Evolutionary conservation across 164 flowering plant species (phyloP).

Genomic region (Cinnamomum chago): DNA sequence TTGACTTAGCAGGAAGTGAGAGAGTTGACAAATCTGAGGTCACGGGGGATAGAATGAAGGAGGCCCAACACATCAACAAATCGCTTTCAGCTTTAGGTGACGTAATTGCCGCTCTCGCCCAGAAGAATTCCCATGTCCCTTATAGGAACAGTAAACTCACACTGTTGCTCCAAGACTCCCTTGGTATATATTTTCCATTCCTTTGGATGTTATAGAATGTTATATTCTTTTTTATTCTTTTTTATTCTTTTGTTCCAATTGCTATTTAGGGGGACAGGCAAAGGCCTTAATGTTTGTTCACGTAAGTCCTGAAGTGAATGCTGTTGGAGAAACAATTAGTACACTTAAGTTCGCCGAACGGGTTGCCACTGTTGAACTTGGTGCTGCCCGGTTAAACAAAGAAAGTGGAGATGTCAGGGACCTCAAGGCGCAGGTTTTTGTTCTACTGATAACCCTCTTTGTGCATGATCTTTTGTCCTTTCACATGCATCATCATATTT

Average conservation of each 20-base stretch:
- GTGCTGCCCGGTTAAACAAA: constrained; percentile 65
- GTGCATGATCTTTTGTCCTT: not conserved
- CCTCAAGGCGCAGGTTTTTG: constrained; percentile 68
- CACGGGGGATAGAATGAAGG: constrained; percentile 70
- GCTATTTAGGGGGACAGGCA: constrained; percentile 76
- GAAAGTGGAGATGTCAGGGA: constrained; percentile 63
- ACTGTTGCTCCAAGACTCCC: constrained; percentile 77
- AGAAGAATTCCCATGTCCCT: constrained; percentile 66
- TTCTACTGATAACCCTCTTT: not conserved
- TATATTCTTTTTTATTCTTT: not conserved
- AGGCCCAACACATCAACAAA: constrained; percentile 74
- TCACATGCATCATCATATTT: not conserved
- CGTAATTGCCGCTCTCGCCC: constrained; percentile 70
- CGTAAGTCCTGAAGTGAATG: constrained; percentile 75
- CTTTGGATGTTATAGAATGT: not conserved
- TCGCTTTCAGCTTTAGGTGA: constrained; percentile 87
- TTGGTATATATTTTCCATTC: constrained; percentile 35
- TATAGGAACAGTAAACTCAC: constrained; percentile 82
- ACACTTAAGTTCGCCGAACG: constrained; percentile 83
- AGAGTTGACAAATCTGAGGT: constrained; percentile 72
- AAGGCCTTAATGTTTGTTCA: constrained; percentile 98
- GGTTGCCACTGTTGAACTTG: constrained; percentile 74
- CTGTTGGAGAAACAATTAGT: constrained; percentile 67
- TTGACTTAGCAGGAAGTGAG: constrained; percentile 88
- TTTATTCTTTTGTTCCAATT: not conserved